Evolutionary conservation across 306 rosid species (phyloP).

Genomic region (Cucumis melo): DNA sequence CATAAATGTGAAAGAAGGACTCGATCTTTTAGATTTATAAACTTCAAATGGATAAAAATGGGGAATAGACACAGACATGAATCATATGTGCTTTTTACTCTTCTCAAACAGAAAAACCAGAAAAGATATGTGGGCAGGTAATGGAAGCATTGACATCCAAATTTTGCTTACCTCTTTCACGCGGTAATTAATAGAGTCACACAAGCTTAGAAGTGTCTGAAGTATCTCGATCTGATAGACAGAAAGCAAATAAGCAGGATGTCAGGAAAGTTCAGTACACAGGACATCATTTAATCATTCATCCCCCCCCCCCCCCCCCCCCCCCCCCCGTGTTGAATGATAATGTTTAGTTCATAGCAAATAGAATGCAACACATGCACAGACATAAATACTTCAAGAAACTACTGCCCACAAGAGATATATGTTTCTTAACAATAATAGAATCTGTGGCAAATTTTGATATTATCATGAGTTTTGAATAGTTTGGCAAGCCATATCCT

Average conservation of each 20-base stretch:
- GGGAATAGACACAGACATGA: not conserved
- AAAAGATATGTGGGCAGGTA: not conserved
- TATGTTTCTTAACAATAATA: not conserved
- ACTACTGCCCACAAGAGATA: not conserved
- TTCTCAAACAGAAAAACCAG: not conserved
- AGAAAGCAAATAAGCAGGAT: conserved; percentile 12
- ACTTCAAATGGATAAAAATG: not conserved
- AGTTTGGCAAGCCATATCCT: not conserved
- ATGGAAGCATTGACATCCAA: not conserved
- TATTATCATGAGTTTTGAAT: not conserved
- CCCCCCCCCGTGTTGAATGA: not conserved
- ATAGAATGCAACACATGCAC: not conserved
- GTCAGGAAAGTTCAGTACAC: not conserved
- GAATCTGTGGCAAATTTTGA: not conserved
- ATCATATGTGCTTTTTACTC: not conserved
- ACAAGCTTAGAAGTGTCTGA: conserved; percentile 60
- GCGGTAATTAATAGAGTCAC: conserved; percentile 42
- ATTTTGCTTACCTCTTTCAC: conserved; percentile 33
- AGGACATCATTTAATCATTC: not conserved
- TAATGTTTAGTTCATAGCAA: not conserved
- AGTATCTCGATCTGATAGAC: conserved; percentile 52
- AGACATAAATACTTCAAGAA: not conserved
- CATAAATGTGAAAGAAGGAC: not conserved
- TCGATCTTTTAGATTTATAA: not conserved
- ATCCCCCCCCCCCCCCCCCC: not conserved